Evolutionary conservation across 2,329 filamentous ascomycete genomes (phyloP).

Genomic region (Penicillium griseofulvum): DNA sequence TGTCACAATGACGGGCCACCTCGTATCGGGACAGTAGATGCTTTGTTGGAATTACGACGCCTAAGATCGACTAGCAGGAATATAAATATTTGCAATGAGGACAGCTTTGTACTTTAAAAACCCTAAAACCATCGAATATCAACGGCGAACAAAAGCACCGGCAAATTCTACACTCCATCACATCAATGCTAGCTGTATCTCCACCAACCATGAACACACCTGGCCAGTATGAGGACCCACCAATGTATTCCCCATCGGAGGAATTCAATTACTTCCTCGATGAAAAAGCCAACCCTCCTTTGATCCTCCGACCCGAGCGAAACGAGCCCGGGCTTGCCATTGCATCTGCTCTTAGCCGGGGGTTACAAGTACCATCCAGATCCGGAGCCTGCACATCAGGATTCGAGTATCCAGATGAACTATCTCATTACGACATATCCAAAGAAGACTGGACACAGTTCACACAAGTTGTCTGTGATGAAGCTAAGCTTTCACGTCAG

Average conservation of each 20-base stretch:
- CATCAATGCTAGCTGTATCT: background rate
- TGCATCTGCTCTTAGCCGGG: constrained; percentile 21
- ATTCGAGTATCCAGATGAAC: constrained; percentile 30
- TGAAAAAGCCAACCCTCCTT: constrained; percentile 4
- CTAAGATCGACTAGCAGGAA: background rate
- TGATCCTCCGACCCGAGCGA: constrained; percentile 16
- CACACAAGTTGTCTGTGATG: constrained; percentile 27
- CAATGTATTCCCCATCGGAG: constrained; percentile 8
- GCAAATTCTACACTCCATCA: background rate
- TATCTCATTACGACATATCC: constrained; percentile 21
- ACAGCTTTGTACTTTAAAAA: background rate
- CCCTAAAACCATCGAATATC: background rate
- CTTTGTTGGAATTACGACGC: background rate
- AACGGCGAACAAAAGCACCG: background rate
- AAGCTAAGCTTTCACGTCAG: constrained; percentile 26
- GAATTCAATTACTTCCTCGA: background rate
- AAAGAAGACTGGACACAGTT: constrained; percentile 27
- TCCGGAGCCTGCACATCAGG: constrained; percentile 28
- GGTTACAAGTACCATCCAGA: constrained; percentile 32
- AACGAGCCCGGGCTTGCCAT: constrained; percentile 20
- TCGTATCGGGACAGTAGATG: too few relatives aligned
- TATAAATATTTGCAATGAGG: background rate
- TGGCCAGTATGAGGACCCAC: constrained; percentile 1
- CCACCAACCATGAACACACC: background rate
- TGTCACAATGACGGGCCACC: background rate